Conservation (phyloP, 164 flowering plant genomes). For the Aristolochia contorta region DNA sequence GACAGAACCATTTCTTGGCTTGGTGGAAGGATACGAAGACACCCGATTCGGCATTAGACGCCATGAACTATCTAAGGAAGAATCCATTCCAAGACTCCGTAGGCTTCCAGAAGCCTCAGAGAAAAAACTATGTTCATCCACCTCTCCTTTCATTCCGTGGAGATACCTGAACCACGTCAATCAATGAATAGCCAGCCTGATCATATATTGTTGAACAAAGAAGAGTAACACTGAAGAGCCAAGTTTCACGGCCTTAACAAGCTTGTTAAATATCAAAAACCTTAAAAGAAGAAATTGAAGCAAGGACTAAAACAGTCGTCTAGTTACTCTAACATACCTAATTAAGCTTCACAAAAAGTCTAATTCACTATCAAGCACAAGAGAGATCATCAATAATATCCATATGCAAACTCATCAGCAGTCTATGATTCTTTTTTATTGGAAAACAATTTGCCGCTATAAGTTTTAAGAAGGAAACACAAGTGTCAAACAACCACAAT, state of each 20-base stretch:
- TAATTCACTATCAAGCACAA: no score
- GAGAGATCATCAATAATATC: no score
- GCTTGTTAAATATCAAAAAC: no score
- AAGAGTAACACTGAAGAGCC: background rate
- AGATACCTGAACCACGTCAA: constrained; percentile 37
- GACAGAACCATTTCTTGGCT: constrained; percentile 33
- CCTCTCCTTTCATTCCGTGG: constrained; percentile 44
- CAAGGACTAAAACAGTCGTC: no score
- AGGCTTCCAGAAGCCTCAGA: constrained; percentile 56
- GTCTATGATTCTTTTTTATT: no score
- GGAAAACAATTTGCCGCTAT: no score
- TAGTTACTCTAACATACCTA: no score
- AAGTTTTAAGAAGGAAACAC: no score
- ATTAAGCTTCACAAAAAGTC: no score
- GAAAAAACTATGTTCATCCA: constrained; percentile 57
- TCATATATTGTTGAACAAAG: background rate
- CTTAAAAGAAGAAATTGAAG: no score
- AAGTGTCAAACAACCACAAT: no score
- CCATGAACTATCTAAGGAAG: constrained; percentile 50
- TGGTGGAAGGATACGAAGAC: constrained; percentile 36
- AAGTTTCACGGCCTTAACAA: background rate
- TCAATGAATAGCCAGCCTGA: background rate
- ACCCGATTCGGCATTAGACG: constrained; percentile 45
- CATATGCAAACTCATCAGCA: no score
- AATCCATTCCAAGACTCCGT: constrained; percentile 39